phyloP scores from a whole-genome alignment of 768 basidiomycete genomes.

The Lentinula boryana region DNA sequence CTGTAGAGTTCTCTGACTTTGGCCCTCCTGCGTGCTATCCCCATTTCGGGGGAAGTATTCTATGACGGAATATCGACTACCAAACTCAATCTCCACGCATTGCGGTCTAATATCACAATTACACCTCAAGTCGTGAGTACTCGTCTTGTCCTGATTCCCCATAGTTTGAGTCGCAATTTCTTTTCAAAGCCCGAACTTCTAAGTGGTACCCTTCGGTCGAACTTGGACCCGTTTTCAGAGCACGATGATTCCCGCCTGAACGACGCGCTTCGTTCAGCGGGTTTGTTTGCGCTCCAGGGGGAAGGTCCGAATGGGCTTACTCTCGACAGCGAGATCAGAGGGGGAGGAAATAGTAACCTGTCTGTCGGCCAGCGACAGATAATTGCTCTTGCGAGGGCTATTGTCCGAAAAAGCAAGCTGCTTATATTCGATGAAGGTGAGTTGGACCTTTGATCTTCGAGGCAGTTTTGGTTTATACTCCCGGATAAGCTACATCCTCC shows the following conservation, averaged over 20 bases:
- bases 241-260: conserved; percentile 44
- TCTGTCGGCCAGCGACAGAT: conserved; percentile 75
- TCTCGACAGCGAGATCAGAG: conserved; percentile 37
- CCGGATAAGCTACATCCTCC: conserved; percentile 35
- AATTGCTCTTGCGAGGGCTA: conserved; percentile 58
- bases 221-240: conserved; percentile 62
- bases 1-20: conserved; percentile 20
- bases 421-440: conserved; percentile 60
- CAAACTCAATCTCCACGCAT: conserved; percentile 35
- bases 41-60: conserved; percentile 32
- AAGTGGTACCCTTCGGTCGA: conserved; percentile 55
- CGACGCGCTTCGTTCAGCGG: conserved; percentile 32
- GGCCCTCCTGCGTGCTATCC: conserved; percentile 35
- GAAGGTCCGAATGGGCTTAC: conserved; percentile 43
- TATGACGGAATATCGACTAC: conserved; percentile 35
- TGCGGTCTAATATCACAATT: conserved; percentile 39
- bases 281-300: conserved; percentile 31
- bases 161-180: background rate
- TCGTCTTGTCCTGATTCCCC: background rate
- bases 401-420: conserved; percentile 52
- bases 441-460: conserved; percentile 15
- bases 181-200: conserved; percentile 41
- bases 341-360: conserved; percentile 65
- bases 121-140: conserved; percentile 23
- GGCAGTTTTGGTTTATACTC: conserved; percentile 17